Percentiles rank a stretch among this genome's conserved stretches.
Conservation (phyloP, 1,284 basidiomycete species). For the Coriolopsis trogii region DNA sequence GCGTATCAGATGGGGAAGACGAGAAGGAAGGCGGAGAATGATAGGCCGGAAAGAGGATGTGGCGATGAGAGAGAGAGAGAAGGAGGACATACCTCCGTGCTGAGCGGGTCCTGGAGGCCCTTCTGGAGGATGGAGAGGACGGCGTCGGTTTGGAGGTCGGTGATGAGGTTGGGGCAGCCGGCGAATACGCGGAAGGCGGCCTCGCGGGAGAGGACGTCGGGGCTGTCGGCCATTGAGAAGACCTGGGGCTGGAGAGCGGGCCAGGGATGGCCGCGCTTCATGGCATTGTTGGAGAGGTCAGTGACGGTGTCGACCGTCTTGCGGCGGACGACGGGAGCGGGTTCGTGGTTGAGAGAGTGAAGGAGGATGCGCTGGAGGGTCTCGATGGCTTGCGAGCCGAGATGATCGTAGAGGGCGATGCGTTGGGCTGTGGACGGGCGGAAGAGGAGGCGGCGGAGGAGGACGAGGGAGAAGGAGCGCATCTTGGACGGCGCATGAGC, state of each 20-base stretch:
- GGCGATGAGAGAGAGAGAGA: neutral
- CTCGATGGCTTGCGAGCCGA: conserved; percentile 62
- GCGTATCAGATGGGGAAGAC: conserved; percentile 3
- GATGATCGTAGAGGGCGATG: conserved; percentile 68
- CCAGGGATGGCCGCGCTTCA: conserved; percentile 76
- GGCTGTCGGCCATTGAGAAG: conserved; percentile 61
- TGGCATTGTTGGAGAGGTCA: conserved; percentile 73
- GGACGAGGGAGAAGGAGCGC: conserved; percentile 80
- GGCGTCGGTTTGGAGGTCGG: conserved; percentile 70
- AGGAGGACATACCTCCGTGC: conserved; percentile 53
- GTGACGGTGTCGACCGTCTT: conserved; percentile 74
- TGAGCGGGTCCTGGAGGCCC: conserved; percentile 64
- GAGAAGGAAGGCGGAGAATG: neutral
- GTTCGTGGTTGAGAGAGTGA: conserved; percentile 65
- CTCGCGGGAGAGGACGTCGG: conserved; percentile 48
- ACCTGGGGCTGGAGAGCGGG: conserved; percentile 72
- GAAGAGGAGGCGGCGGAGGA: conserved; percentile 76
- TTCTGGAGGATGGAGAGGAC: conserved; percentile 64
- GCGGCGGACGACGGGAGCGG: conserved; percentile 55
- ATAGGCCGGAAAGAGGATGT: neutral
- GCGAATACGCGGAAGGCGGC: conserved; percentile 68
- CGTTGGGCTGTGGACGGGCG: conserved; percentile 44
- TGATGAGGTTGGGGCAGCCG: conserved; percentile 68
- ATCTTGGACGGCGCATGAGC: conserved; percentile 48
- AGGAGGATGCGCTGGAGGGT: conserved; percentile 73